A percentile compares a stretch with the other conserved stretches of the same genome.
Evolutionary conservation across 2,329 filamentous ascomycete genomes (phyloP).

Genomic region (Xylaria sp.): DNA sequence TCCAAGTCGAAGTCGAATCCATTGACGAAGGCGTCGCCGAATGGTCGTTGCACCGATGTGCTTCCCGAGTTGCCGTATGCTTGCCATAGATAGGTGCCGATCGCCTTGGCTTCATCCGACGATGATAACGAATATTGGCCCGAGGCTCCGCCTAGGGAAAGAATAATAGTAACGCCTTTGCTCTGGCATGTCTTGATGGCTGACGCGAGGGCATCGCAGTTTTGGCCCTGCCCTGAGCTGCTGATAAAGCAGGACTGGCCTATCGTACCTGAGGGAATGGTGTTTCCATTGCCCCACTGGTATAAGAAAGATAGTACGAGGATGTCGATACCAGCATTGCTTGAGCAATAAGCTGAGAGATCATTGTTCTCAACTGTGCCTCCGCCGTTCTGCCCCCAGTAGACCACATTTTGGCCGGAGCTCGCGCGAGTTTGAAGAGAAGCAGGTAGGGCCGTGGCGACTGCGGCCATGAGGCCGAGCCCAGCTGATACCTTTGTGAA

Average conservation of each 20-base stretch:
- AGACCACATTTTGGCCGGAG: conserved; percentile 29
- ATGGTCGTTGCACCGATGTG: conserved; percentile 54
- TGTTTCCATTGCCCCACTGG: conserved; percentile 51
- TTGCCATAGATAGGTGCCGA: conserved; percentile 57
- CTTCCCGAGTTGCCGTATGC: conserved; percentile 55
- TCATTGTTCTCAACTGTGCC: conserved; percentile 51
- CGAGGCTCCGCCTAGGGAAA: conserved; percentile 57
- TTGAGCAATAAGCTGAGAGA: conserved; percentile 52
- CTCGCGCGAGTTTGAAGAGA: conserved; percentile 19
- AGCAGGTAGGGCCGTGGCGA: conserved; percentile 29
- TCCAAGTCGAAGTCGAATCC: conserved; percentile 50
- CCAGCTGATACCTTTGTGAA: conserved; percentile 31
- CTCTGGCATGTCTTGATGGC: conserved; percentile 56
- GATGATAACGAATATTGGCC: conserved; percentile 50
- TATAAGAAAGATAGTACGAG: conserved; percentile 58
- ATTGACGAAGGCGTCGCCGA: conserved; percentile 57
- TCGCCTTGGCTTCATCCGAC: conserved; percentile 52
- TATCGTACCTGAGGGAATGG: conserved; percentile 53
- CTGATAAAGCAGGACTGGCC: conserved; percentile 54
- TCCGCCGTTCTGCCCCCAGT: conserved; percentile 38
- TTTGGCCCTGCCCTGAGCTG: conserved; percentile 48
- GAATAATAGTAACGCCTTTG: conserved; percentile 55
- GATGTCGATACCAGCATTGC: conserved; percentile 54
- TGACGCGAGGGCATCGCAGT: conserved; percentile 53
- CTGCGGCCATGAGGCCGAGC: conserved; percentile 35